Evolutionary conservation across 2,329 filamentous ascomycete species (phyloP).

Genomic region (Teratosphaeriaceae sp.): DNA sequence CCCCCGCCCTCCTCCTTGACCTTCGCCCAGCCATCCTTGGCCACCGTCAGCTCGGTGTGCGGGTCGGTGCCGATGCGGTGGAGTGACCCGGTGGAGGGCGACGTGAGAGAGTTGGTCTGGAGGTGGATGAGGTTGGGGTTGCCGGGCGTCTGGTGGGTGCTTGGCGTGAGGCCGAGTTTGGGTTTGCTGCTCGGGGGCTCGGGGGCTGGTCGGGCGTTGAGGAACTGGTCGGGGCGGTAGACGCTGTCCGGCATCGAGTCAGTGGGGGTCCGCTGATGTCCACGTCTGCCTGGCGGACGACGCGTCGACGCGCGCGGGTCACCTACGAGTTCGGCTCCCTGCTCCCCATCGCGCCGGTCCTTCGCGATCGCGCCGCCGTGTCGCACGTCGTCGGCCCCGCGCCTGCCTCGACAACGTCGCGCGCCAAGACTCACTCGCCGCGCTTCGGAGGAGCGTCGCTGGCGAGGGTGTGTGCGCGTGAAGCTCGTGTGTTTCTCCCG

Average conservation of each 20-base stretch:
- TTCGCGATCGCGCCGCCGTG: conserved; percentile 1
- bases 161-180: conserved; percentile 67
- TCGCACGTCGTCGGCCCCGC: not conserved
- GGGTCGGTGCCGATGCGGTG: conserved; percentile 36
- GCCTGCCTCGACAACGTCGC: not conserved
- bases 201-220: conserved; percentile 94
- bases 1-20: conserved; percentile 88
- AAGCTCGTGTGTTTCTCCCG: too few species aligned
- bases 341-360: conserved; percentile 1
- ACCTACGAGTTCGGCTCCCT: conserved; percentile 9
- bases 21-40: conserved; percentile 65
- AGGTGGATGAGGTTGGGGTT: conserved; percentile 52
- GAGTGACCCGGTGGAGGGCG: conserved; percentile 34
- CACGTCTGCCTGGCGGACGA: not conserved
- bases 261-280: not conserved
- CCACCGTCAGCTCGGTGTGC: conserved; percentile 31
- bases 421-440: conserved; percentile 1
- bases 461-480: not conserved
- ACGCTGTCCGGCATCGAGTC: conserved; percentile 35
- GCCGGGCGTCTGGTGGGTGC: conserved; percentile 61
- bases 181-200: conserved; percentile 80
- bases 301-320: not conserved
- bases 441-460: not conserved
- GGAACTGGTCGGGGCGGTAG: conserved; percentile 65
- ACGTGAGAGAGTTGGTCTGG: conserved; percentile 20